Evolutionary conservation across 352 stramenopile species (phyloP).

Genomic region (Phytopythium delawarense): DNA sequence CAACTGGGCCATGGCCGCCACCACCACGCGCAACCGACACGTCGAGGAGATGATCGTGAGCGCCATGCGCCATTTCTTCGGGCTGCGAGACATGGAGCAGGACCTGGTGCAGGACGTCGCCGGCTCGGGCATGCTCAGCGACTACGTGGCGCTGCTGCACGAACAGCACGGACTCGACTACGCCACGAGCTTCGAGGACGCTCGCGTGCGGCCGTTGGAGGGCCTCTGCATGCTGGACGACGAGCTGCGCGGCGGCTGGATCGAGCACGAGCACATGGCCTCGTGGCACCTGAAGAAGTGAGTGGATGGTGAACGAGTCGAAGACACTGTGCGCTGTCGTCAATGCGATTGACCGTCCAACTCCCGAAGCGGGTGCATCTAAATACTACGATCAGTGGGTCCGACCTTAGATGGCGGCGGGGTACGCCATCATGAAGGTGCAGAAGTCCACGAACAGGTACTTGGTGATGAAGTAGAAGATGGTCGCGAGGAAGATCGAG

Average conservation of each 20-base stretch:
- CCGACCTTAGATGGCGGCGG: conserved; percentile 31
- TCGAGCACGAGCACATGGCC: conserved; percentile 5
- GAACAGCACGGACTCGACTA: conserved; percentile 10
- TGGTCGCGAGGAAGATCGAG: conserved; percentile 81
- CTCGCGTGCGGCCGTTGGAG: not conserved
- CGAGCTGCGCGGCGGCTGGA: not conserved
- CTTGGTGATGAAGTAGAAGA: conserved; percentile 81
- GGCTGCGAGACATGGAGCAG: conserved; percentile 13
- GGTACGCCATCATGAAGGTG: conserved; percentile 72
- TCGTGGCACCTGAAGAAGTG: not conserved
- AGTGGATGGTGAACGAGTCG: too few species aligned
- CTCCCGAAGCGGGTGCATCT: not conserved
- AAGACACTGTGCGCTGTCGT: not conserved
- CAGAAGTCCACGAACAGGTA: conserved; percentile 85
- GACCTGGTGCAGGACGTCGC: conserved; percentile 11
- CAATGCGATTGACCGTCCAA: not conserved
- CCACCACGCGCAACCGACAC: conserved; percentile 9
- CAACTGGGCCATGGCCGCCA: conserved; percentile 12
- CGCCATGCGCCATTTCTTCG: conserved; percentile 13
- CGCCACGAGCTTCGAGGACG: conserved; percentile 4
- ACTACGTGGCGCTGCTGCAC: conserved; percentile 17
- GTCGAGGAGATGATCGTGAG: conserved; percentile 2
- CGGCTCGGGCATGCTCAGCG: conserved; percentile 12
- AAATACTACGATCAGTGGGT: conserved; percentile 8
- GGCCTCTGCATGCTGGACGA: conserved; percentile 1